Conservation (phyloP, 495 filamentous ascomycete genomes). For the Staphylotrichum longicolle region DNA sequence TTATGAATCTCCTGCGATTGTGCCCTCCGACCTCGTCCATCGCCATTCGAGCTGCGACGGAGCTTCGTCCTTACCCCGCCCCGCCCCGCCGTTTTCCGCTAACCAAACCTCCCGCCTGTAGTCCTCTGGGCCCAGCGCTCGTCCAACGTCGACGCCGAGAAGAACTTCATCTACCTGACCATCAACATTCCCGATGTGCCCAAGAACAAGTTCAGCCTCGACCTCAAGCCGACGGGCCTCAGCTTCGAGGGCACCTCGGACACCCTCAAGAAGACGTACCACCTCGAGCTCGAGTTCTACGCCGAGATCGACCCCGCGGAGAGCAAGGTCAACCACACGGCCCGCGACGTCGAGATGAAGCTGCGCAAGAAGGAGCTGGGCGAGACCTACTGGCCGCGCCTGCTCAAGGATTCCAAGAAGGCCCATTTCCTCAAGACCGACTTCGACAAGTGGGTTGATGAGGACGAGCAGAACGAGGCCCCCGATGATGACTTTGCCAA, state of each 20-base stretch:
- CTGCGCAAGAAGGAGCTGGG: slow-evolving; percentile 95
- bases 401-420: slow-evolving; percentile 86
- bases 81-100: neutral
- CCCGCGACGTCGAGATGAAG: slow-evolving; percentile 81
- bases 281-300: slow-evolving; percentile 84
- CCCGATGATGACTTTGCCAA: slow-evolving; percentile 80
- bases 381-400: slow-evolving; percentile 88
- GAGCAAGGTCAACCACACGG: slow-evolving; percentile 78
- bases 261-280: slow-evolving; percentile 76
- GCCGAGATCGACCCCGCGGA: slow-evolving; percentile 82
- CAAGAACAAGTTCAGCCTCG: slow-evolving; percentile 65
- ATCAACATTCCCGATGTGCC: slow-evolving; percentile 81
- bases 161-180: slow-evolving; percentile 91
- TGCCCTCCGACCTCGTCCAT: neutral
- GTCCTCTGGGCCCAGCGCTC: slow-evolving; percentile 99
- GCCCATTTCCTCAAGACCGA: slow-evolving; percentile 97
- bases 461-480: slow-evolving; percentile 94
- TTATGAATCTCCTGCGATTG: neutral
- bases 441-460: slow-evolving; percentile 99
- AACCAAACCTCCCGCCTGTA: slow-evolving; percentile 35
- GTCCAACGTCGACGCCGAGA: slow-evolving; percentile 68
- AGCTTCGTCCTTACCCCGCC: neutral
- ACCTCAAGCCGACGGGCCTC: slow-evolving; percentile 73
- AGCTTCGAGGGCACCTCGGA: slow-evolving; percentile 77
- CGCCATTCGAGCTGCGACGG: neutral